Conservation (phyloP, 75 land plant species). For the Isoetes taiwanensis region DNA sequence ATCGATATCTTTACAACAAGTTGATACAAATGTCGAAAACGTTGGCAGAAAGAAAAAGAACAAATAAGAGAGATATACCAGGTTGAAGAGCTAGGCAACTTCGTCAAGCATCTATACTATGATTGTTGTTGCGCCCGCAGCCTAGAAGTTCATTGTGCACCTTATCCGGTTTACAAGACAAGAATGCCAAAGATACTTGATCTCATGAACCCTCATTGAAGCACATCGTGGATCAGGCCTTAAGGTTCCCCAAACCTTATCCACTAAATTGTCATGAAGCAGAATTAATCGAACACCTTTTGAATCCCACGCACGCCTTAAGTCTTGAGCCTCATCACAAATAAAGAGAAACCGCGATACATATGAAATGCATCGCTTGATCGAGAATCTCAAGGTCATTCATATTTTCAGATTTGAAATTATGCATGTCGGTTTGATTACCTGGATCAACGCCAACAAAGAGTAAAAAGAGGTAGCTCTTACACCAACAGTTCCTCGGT, state of each 20-base stretch:
- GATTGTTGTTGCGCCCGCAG: conserved; percentile 62
- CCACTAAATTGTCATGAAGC: conserved; percentile 72
- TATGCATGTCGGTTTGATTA: conserved; percentile 16
- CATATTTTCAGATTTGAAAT: background rate
- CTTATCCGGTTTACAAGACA: conserved; percentile 56
- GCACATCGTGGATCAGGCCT: conserved; percentile 57
- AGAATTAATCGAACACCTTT: conserved; percentile 58
- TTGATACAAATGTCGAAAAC: background rate
- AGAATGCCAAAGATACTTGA: conserved; percentile 72
- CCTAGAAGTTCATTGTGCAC: conserved; percentile 39
- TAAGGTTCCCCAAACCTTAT: conserved; percentile 73
- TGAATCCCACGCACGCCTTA: conserved; percentile 44
- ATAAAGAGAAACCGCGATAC: conserved; percentile 93
- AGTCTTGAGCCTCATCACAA: conserved; percentile 82
- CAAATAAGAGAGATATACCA: conserved; percentile 39
- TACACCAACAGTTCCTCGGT: too few species aligned
- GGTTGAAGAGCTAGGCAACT: conserved; percentile 84
- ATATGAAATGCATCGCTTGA: conserved; percentile 18
- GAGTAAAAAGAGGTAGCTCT: too few species aligned
- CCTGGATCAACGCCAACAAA: conserved; percentile 93
- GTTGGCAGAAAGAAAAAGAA: background rate
- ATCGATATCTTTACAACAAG: background rate
- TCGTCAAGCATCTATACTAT: conserved; percentile 90
- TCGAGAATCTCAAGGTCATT: background rate
- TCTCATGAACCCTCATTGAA: conserved; percentile 70